Base-by-base conservation (phyloP, 176 grass and related monocot genomes). In the Hordeum marinum region DNA sequence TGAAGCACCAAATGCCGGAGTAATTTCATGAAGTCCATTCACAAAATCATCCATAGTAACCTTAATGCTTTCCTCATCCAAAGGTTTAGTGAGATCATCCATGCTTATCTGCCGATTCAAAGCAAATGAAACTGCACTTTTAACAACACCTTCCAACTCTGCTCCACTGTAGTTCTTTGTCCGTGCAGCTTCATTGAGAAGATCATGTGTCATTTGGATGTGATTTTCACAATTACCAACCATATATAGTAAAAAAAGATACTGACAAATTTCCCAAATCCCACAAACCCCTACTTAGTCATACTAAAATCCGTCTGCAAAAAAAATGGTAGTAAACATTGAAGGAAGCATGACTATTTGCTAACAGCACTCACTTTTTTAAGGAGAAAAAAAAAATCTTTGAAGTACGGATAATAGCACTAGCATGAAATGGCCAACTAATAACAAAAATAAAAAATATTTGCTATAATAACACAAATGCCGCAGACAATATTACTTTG, bases 131-230 rank as follows among this genome's bases (percentile, higher is more conserved):
- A 95, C 93, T 34, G 96, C 96, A 76, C 96, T 99, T 87, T 99
- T 96, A 34, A 99, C 96, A 83, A 99, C 93, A 85, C 96, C 96
- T 92, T 99, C 93, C 66, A 99, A 78, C 85, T 96, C 96, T 70
- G 96, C 96, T 88, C 96, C 96, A 84, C 89, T 99, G 68, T 92
- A 99, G 80, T 99, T 99, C 84, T 99, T 99, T 23, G 96, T 96
- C 17, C 93, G 63, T 84, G 96, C 96, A 85, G 96, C 96, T 99
- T 75, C 93, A 97, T 74, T 80, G 39, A 84, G 62, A 35, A 85
- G 25, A 91, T 32, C 32, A 76, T 37, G 65, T 52, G n/a, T 52
- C 77, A 69, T 68, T 81, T 58, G 9, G 27, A 89, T 26, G 13
- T 52, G 26, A 43, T 59, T 83, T 84, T 81, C 21, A 61, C 20